Evolutionary conservation across 2,329 filamentous ascomycete genomes (phyloP), one percentile per base, ranked within the genome.

Genomic region (Chaetomiaceae sp.): DNA sequence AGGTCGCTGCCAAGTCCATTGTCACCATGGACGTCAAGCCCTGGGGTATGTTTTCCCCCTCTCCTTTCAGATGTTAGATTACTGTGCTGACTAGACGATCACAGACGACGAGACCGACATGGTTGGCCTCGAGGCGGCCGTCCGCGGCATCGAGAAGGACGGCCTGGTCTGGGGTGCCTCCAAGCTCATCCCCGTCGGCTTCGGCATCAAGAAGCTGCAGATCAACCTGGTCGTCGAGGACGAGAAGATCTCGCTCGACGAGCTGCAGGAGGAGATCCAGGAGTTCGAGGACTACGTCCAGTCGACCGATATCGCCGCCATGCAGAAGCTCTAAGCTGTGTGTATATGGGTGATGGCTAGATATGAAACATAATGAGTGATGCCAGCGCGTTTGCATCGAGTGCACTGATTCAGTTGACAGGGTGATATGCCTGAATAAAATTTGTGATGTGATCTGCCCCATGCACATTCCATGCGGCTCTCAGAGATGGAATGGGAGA

Each of bases 171-270:
- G 94, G 94, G 92, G 92, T 84, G 84, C 80, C 62, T 91, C 88
- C 73, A 89, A 94, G 81, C 80, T 96, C 62, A 86, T 95, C 48
- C 74, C 91, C 63, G 86, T 99, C 67, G 92, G 91, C 69, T 99
- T 89, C 82, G 94, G 94, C 81, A 95, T 99, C 81, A 94, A 89
- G 83, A 97, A 97, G 84, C 85, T 99, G 61, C 92, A 97, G 83
- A 95, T 99, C 81, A 97, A 89, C 86, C 76, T 97, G 65, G 91
- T 97, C 66, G 79, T 97, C 62, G 94, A 97, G 81, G 94, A 99
- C 72, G 92, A 97, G 64, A 96, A 96, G 84, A 74, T 99, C 70
- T 91, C 89, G 63, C 73, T 89, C 62, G 83, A 87, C 65, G 92
- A 96, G 60, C 85, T 99, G 64, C 84, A 96, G 81, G 84, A 89